Base-by-base conservation (phyloP, 257 asterid species). In the Anisodus acutangulus region DNA sequence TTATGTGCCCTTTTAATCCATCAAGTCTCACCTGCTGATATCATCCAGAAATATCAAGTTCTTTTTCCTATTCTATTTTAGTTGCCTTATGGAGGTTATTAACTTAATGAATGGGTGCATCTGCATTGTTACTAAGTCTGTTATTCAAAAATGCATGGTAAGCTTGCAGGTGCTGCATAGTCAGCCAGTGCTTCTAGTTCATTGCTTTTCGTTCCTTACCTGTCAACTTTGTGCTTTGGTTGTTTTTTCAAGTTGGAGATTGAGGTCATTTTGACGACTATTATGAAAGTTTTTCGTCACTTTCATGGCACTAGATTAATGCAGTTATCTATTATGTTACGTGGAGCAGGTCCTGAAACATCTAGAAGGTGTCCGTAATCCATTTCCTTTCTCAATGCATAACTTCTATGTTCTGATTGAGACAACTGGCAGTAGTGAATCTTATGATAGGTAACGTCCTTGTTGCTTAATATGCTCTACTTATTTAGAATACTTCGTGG, bases 301-400 rank as follows among this genome's bases (percentile, higher is more conserved):
- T 76, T 9, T 31, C 64, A 15, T 64, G 57, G 63, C 81, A 63
- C 31, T 82, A 43, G 13, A 9, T 63, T 82, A 82, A 82, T 15
- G 26, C 74, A 82, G 53, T 41, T 26, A 51, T 66, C 64, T 84
- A 6, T 82, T 43, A 43, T 72, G 83, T 67, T 86, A 19, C 82
- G 10, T 89, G 88, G 84, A 87, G 79, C 95, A 96, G 98, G 98
- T 93, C 87, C 87, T 96, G 92, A 89, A 92, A 83, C 95, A 96
- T 87, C 88, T 96, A 88, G 98, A 96, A 63, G 98, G 98, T 66
- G 91, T 91, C 83, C 99, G 99, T 57, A 95, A 96, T 89, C 99
- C 99, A 86, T 90, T 96, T 83, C 97, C 98, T 85, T 91, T 97
- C 63, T 86, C 97, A 81, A 87, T 85, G 85, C 97, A 93, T 89